phyloP scores from a whole-genome alignment of 805 yeast genomes.

The Helenozyma baotianmanensis region DNA sequence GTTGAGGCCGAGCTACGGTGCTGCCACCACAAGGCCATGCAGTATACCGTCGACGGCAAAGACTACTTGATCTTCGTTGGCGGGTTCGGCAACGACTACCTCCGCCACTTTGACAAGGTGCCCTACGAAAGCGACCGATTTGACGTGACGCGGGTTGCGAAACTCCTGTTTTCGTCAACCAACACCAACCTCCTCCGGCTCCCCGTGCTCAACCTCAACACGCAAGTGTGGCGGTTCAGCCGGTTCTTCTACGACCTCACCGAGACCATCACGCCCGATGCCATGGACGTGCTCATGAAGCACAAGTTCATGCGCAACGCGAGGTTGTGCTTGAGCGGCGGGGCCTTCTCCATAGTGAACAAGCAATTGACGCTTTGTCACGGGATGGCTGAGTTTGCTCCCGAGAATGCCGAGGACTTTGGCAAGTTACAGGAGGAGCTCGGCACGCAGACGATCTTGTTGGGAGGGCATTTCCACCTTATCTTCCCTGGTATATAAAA shows the following conservation, averaged over 20 bases:
- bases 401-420: constrained; percentile 27
- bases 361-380: constrained; percentile 34
- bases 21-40: constrained; percentile 37
- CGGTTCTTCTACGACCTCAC: constrained; percentile 28
- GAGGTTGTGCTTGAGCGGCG: constrained; percentile 27
- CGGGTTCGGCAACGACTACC: constrained; percentile 35
- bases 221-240: constrained; percentile 39
- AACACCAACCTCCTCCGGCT: constrained; percentile 29
- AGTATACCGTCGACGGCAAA: constrained; percentile 27
- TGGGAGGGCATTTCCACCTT: constrained; percentile 34
- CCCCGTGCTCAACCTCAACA: constrained; percentile 32
- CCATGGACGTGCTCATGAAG: constrained; percentile 20
- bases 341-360: constrained; percentile 29
- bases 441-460: constrained; percentile 20
- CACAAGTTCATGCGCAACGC: constrained; percentile 22
- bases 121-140: constrained; percentile 30
- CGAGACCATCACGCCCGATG: constrained; percentile 17
- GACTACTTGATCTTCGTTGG: constrained; percentile 37
- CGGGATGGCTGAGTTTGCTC: constrained; percentile 29
- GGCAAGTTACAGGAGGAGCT: constrained; percentile 15
- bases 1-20: constrained; percentile 39
- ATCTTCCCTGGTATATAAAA: constrained; percentile 33
- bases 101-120: constrained; percentile 26
- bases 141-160: constrained; percentile 31
- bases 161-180: constrained; percentile 23